phyloP scores from a whole-genome alignment of 306 rosid species.

The Vachellia collinsii region DNA sequence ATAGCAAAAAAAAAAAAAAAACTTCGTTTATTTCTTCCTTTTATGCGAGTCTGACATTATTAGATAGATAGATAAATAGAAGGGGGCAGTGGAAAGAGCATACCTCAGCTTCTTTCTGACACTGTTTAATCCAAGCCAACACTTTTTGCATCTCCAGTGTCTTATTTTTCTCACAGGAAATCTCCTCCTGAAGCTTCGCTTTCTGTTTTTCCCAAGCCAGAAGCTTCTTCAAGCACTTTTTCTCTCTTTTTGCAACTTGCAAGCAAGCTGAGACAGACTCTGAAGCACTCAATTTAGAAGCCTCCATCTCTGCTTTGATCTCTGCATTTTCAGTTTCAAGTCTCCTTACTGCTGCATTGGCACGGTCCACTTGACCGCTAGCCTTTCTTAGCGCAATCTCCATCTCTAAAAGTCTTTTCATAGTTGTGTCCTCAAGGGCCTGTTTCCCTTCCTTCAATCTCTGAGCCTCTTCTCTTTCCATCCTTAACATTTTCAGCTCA shows the following conservation, averaged over 20 bases:
- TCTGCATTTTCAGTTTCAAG: constrained; percentile 86
- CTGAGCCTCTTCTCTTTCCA: constrained; percentile 80
- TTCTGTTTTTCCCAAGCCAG: constrained; percentile 80
- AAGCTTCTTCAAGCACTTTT: constrained; percentile 72
- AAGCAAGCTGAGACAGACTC: constrained; percentile 65
- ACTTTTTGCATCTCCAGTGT: constrained; percentile 52
- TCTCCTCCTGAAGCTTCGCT: constrained; percentile 67
- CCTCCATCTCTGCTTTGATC: constrained; percentile 89
- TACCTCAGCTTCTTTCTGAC: constrained; percentile 72
- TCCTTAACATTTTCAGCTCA: constrained; percentile 71
- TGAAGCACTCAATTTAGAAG: constrained; percentile 78
- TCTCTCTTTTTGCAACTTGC: constrained; percentile 80
- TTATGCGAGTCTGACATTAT: neutral
- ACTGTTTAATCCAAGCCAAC: constrained; percentile 52
- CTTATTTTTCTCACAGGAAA: constrained; percentile 66
- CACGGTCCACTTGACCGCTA: constrained; percentile 77
- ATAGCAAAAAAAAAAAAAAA: neutral
- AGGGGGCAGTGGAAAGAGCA: constrained; percentile 1
- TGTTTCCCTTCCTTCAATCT: constrained; percentile 66
- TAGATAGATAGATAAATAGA: neutral
- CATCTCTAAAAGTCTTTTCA: constrained; percentile 79
- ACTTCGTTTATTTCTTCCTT: neutral
- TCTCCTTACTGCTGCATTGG: constrained; percentile 67
- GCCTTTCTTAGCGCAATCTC: constrained; percentile 74
- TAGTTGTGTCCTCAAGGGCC: constrained; percentile 70